Conservation (phyloP, 2,329 filamentous ascomycete species). For the Penicillium sp. region DNA sequence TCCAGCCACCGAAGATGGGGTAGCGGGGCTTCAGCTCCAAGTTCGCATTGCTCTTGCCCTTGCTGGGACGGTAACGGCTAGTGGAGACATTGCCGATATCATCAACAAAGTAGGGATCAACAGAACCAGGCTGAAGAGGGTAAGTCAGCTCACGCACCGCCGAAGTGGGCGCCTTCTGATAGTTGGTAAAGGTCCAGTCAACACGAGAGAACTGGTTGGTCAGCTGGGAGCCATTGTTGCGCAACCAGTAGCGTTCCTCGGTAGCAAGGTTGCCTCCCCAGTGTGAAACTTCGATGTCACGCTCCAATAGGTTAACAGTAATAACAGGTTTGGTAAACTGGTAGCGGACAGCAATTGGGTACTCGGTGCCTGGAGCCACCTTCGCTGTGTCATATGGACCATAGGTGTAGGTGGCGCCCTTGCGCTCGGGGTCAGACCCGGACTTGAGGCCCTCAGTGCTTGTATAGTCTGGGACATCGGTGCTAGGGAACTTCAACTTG, state of each 20-base stretch:
- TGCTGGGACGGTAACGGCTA: constrained; percentile 70
- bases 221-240: constrained; percentile 81
- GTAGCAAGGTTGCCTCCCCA: constrained; percentile 97
- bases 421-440: constrained; percentile 72
- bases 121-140: constrained; percentile 75
- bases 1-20: constrained; percentile 97
- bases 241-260: constrained; percentile 88
- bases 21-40: constrained; percentile 92
- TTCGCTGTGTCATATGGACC: constrained; percentile 74
- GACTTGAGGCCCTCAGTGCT: constrained; percentile 63
- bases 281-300: constrained; percentile 93
- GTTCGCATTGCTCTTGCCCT: constrained; percentile 55
- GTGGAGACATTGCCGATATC: constrained; percentile 97
- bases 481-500: constrained; percentile 82
- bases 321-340: constrained; percentile 93
- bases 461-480: constrained; percentile 82
- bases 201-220: constrained; percentile 72
- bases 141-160: constrained; percentile 82
- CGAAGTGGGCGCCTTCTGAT: constrained; percentile 73
- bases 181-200: constrained; percentile 71
- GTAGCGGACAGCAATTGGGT: constrained; percentile 79
- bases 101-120: constrained; percentile 91
- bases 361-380: constrained; percentile 72
- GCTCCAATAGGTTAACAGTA: constrained; percentile 76
- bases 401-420: constrained; percentile 84